Base-by-base conservation (phyloP, 768 basidiomycete genomes). In the Mrakia gelida region DNA sequence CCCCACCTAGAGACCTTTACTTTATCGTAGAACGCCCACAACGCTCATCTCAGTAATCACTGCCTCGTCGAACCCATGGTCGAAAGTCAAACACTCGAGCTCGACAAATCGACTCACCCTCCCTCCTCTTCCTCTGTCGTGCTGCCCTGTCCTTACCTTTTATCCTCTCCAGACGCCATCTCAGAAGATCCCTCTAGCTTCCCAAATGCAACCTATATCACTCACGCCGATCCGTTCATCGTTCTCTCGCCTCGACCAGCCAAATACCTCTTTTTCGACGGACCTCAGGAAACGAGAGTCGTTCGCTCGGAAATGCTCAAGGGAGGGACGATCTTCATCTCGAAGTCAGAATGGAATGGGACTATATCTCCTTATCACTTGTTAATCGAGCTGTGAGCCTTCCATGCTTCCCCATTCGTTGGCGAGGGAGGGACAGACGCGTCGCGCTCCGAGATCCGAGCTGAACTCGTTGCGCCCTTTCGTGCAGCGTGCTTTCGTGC, bases 291-390 rank as follows among this genome's bases (percentile, higher is more conserved):
- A 26, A 30, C 30, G 65, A 23, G 30, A 10, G 65, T 71, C 43
- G 43, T 16, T 26, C 21, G 23, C 6, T 34, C 68, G 11, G 34
- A 71, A 28, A 10, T 26, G 13, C 34, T 71, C 16, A 43, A 49
- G 21, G 68, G 68, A 71, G 68, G 68, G n/a, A 71, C 68, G 68
- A 9, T 71, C 21, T 71, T 71, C 43, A 5, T 43, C 34, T 41
- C 43, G 4, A 41, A 43, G 68, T 71, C 68, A 26, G 68, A 43
- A 4, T 71, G 68, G 68, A 43, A 43, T 5, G 68, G 68, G 15
- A 71, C 68, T 8, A 71, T 59, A 2, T 59, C 59, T 26, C 59
- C 59, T 9, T 59, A 59, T 28, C 59, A 59, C 26, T 59, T 26
- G 59, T 34, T 71, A 11, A 71, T 34, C 21, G n/a, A 45, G 43